Base-by-base conservation (phyloP, 306 rosid species). In the Castanea crenata region DNA sequence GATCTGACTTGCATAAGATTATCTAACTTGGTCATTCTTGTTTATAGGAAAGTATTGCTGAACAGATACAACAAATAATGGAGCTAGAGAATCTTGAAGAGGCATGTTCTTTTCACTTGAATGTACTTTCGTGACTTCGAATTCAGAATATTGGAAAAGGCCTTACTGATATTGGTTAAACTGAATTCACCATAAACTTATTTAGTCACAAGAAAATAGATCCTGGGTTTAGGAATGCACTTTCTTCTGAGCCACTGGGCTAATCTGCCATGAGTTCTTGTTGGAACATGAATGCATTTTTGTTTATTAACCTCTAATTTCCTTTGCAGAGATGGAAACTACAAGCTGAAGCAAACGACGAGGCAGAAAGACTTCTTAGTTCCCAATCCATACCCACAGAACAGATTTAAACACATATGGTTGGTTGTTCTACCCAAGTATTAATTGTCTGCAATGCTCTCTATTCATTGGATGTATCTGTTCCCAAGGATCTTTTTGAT, bases 21-120 rank as follows among this genome's bases (percentile, higher is more conserved):
- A 29, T 64, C 67, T 54, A 73, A 57, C 76, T 70, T 27, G 61
- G 12, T 58, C 61, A 55, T 63, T 58, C 51, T 74, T 80, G 78
- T 81, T 86, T 89, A 74, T 92, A 95, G 99, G 92, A 87, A 80
- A 90, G 88, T 76, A 84, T 93, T 81, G 78, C 92, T 23, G 97
- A 93, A 80, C 98, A 92, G 84, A 95, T 95, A 82, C 87, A 91
- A 73, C 98, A 95, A 86, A 89, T 91, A 80, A 91, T 95, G 96
- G 98, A 88, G 86, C 91, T 95, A 80, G 99, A 95, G 86, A 89
- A 93, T 87, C 92, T 95, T 51, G 98, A 95, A 82, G 99, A 95
- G 96, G 98, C 73, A 81, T 82, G 80, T 76, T 76, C 81, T 77
- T 31, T 52, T 62, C 70, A 74, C 79, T 81, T 76, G 67, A 79